Base-by-base conservation (phyloP, 2,329 filamentous ascomycete genomes). In the Talaromyces sp. region DNA sequence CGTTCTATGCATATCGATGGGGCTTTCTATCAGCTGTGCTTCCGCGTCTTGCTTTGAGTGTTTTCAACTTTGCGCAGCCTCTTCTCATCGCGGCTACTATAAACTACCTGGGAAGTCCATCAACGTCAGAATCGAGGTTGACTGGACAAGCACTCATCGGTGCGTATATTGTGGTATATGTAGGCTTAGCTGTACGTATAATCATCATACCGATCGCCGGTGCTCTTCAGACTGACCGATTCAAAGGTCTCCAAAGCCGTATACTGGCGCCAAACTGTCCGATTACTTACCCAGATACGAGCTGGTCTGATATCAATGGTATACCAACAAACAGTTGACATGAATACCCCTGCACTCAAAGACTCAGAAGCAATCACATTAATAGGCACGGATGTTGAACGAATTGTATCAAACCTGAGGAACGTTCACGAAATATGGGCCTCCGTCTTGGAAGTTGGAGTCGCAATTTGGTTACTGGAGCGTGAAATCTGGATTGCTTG, bases 291-390 rank as follows among this genome's bases (percentile, higher is more conserved):
- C 14, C 78, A 80, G 73, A 71, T 80, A 7, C 72, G 81, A 43
- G 78, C 78, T n/a, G 76, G 73, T 0, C 69, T 82, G 9, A 73
- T 82, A 14, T 79, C 81, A 0, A 72, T 85, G 67, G 79, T 87
- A 1, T 87, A 83, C 69, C 76, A 78, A 16, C 78, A 78, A 65
- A 73, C 77, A 19, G 73, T 70, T 31, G 70, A 70, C 4, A 60
- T 78, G 24, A 27, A 13, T 33, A 31, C 31, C 4, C 14, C 24
- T 1, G 71, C 69, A 41, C 66, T 73, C 8, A 72, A 71, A 58
- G 74, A 75, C 60, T 72, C 72, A 16, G 76, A 78, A 19, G 76
- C 80, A 2, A 67, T 82, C n/a, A 81, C 79, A 5, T 67, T 82
- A 22, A 81, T 82, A 79, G 80, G 77, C 60, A 76, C 80, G 1